A percentile compares a stretch with the other conserved stretches of the same genome.
Conservation (phyloP, 768 basidiomycete genomes). For the Lentinula guzmanii region DNA sequence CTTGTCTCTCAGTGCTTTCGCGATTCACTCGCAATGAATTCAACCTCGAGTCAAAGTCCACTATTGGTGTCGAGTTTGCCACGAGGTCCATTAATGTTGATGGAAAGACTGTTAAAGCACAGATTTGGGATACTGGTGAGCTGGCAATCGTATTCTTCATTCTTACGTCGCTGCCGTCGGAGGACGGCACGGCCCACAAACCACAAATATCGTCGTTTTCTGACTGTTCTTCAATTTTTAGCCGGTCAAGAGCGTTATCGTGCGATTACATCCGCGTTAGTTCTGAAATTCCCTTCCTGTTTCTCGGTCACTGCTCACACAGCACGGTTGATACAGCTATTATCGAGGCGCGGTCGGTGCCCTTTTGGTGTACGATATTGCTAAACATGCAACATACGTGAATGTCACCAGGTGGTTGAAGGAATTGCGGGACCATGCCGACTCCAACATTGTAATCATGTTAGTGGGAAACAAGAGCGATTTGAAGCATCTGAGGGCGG, state of each 20-base stretch:
- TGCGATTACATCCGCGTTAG: constrained; percentile 93
- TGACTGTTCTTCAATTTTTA: constrained; percentile 21
- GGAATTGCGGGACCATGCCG: constrained; percentile 93
- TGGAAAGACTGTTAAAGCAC: constrained; percentile 94
- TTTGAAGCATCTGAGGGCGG: constrained; percentile 94
- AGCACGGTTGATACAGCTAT: constrained; percentile 51
- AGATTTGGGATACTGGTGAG: constrained; percentile 98
- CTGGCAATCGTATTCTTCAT: constrained; percentile 7
- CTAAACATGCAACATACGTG: constrained; percentile 90
- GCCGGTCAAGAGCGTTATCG: constrained; percentile 97
- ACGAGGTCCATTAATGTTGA: constrained; percentile 95
- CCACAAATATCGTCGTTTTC: neutral
- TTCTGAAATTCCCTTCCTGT: neutral
- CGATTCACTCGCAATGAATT: constrained; percentile 99
- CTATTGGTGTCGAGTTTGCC: constrained; percentile 98
- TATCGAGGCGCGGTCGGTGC: constrained; percentile 96
- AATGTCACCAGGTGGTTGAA: constrained; percentile 96
- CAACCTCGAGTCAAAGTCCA: constrained; percentile 98
- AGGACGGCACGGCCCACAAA: neutral
- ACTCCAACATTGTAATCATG: constrained; percentile 93
- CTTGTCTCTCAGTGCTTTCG: constrained; percentile 72
- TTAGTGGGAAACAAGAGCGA: constrained; percentile 98
- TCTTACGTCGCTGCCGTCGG: neutral
- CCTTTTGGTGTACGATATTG: constrained; percentile 89
- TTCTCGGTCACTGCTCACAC: constrained; percentile 1